Conservation (phyloP, 495 filamentous ascomycete species). For the Neurospora terricola region DNA sequence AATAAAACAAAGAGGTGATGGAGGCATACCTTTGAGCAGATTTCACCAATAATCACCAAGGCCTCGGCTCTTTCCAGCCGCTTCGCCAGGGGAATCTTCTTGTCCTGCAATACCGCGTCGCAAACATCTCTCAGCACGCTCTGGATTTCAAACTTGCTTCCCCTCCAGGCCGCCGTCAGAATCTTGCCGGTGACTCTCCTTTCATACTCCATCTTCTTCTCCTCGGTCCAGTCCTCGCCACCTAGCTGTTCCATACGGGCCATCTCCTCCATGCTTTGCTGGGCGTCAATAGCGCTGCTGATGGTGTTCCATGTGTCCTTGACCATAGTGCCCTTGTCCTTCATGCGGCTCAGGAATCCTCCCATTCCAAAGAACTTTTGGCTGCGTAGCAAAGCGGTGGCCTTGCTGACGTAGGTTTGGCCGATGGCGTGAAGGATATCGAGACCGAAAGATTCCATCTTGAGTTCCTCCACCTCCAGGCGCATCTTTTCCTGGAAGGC, state of each 20-base stretch:
- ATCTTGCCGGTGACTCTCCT: slow-evolving; percentile 95
- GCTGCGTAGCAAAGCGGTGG: slow-evolving; percentile 75
- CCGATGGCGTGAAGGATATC: slow-evolving; percentile 97
- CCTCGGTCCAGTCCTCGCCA: slow-evolving; percentile 96
- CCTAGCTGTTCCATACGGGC: slow-evolving; percentile 89
- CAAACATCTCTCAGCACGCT: slow-evolving; percentile 88
- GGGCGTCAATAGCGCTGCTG: slow-evolving; percentile 91
- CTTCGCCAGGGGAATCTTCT: slow-evolving; percentile 73
- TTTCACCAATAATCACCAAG: slow-evolving; percentile 74
- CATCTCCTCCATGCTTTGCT: slow-evolving; percentile 99
- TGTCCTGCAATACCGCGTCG: slow-evolving; percentile 57
- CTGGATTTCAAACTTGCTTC: slow-evolving; percentile 97
- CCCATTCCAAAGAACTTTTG: slow-evolving; percentile 95
- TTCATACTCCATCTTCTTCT: slow-evolving; percentile 95
- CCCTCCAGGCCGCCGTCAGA: slow-evolving; percentile 93
- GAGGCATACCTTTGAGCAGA: slow-evolving; percentile 68
- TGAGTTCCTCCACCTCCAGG: slow-evolving; percentile 94
- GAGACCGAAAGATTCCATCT: slow-evolving; percentile 97
- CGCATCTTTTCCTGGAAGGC: slow-evolving; percentile 90
- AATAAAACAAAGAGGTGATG: background rate
- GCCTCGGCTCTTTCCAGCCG: slow-evolving; percentile 84
- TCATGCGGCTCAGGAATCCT: slow-evolving; percentile 85
- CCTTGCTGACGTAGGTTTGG: slow-evolving; percentile 77
- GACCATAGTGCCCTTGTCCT: slow-evolving; percentile 92
- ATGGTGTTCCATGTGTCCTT: slow-evolving; percentile 99